These are phyloP conservation scores for Penicillium taxi DNA, from an alignment of 495 filamentous ascomycete genomes.

Conservation along the genomic window DNA sequence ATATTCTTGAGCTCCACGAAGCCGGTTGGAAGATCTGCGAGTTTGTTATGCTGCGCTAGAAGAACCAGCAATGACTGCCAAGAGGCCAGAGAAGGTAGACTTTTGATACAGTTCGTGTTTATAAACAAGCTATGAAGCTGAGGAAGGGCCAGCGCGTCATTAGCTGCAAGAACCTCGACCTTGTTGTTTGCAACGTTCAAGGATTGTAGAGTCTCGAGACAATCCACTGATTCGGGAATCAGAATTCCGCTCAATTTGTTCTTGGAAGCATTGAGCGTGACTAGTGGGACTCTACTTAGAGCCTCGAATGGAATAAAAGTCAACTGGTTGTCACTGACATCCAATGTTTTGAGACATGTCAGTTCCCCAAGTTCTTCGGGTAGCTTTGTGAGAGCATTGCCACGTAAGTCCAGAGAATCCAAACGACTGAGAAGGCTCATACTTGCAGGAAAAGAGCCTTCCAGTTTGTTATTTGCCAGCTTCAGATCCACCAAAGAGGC, in stretches of 20 bases:
- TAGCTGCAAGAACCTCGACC: conserved; percentile 48
- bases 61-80: conserved; percentile 70
- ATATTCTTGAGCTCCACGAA: conserved; percentile 59
- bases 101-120: conserved; percentile 65
- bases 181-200: conserved; percentile 74
- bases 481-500: conserved; percentile 66
- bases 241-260: conserved; percentile 71
- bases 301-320: conserved; percentile 58
- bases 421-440: conserved; percentile 56
- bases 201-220: conserved; percentile 55
- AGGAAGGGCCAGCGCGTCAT: conserved; percentile 52
- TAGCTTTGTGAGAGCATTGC: conserved; percentile 72
- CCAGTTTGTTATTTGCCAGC: conserved; percentile 68
- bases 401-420: conserved; percentile 72
- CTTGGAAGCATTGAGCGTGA: conserved; percentile 66
- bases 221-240: conserved; percentile 50
- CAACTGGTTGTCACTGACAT: conserved; percentile 70
- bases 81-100: conserved; percentile 58
- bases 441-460: conserved; percentile 51
- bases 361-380: conserved; percentile 59
- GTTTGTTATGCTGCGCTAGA: conserved; percentile 69
- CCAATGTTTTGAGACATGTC: conserved; percentile 59
- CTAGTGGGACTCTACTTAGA: conserved; percentile 58
- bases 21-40: conserved; percentile 65
- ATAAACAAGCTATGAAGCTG: conserved; percentile 65